Base-by-base conservation (phyloP, 1,284 basidiomycete genomes). In the Trichosporon asahii region DNA sequence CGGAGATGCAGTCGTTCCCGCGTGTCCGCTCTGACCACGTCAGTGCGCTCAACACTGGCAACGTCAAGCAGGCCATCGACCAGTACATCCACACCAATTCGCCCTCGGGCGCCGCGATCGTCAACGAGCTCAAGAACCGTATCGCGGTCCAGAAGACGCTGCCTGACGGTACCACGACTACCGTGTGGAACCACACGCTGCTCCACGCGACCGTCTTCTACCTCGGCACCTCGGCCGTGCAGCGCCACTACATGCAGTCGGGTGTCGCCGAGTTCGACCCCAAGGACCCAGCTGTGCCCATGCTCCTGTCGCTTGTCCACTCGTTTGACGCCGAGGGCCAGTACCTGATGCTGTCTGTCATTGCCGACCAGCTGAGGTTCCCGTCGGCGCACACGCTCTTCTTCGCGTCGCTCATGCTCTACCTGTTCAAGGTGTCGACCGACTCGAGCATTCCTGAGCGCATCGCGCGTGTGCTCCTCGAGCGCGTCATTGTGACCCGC, bases 341-440 rank as follows among this genome's bases (percentile, higher is more conserved):
- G 88, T 94, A 97, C 85, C 90, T 98, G 82, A 86, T 99, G 74
- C 86, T 98, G 74, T 93, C 90, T 74, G 90, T 94, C 21, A 91
- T 95, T 78, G 91, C 94, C 44, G 89, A 97, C 78, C 96, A 99
- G 83, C 86, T 99, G 72, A 93, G 97, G 77, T 95, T 94, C 86
- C 94, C 94, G 37, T 95, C 94, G 77, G 93, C 94, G n/a, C 94
- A 96, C 85, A 98, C 94, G 66, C 90, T 93, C 82, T 98, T 94
- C 93, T 98, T 95, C 87, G 92, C 91, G 81, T 90, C 89, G 61
- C 87, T 98, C 73, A 85, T 98, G 70, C 87, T 98, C 64, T 88
- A 94, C 82, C 88, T 97, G 57, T 99, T 98, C 85, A 74, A 74
- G 68, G 68, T 73, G 23, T 64, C 71, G 55, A 68, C 72, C 63